Conservation (phyloP, 2,329 filamentous ascomycete species). For the Stagonosporopsis chrysanthemi region DNA sequence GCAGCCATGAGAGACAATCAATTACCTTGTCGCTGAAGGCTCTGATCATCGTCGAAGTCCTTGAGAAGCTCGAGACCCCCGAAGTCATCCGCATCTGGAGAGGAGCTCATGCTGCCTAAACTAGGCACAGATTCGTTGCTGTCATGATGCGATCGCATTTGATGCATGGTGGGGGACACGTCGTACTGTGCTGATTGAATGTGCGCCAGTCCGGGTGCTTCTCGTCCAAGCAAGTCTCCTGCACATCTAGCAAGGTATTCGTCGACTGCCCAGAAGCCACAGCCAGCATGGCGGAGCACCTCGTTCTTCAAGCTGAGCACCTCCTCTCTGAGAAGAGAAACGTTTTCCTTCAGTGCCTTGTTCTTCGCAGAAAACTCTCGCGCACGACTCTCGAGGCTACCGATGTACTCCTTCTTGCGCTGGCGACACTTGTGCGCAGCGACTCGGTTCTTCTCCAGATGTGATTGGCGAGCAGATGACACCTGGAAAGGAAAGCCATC, state of each 20-base stretch:
- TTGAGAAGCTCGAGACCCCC: constrained; percentile 45
- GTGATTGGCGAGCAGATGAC: constrained; percentile 45
- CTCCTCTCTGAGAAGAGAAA: constrained; percentile 46
- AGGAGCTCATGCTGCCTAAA: constrained; percentile 19
- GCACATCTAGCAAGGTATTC: constrained; percentile 49
- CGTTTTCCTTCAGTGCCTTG: constrained; percentile 45
- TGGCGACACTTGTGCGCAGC: constrained; percentile 78
- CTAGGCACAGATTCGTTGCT: constrained; percentile 26
- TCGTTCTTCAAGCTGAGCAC: constrained; percentile 49
- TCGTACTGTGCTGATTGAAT: constrained; percentile 8
- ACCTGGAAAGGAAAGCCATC: constrained; percentile 46
- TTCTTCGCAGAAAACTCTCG: constrained; percentile 49
- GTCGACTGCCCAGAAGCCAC: constrained; percentile 49
- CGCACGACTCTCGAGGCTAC: constrained; percentile 58
- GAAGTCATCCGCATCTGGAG: constrained; percentile 29
- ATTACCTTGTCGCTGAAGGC: background rate
- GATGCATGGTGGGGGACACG: background rate
- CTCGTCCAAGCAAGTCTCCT: constrained; percentile 43
- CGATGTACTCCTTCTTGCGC: constrained; percentile 69
- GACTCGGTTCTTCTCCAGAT: constrained; percentile 72
- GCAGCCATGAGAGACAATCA: background rate
- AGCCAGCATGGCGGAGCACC: constrained; percentile 47
- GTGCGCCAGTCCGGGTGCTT: constrained; percentile 17
- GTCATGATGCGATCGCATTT: constrained; percentile 18
- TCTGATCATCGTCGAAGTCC: constrained; percentile 35